Percentiles rank a stretch among this genome's conserved stretches.
These are phyloP conservation scores for Oryza officinalis DNA, from an alignment of 176 grass and related monocot genomes.

Conservation along the genomic window DNA sequence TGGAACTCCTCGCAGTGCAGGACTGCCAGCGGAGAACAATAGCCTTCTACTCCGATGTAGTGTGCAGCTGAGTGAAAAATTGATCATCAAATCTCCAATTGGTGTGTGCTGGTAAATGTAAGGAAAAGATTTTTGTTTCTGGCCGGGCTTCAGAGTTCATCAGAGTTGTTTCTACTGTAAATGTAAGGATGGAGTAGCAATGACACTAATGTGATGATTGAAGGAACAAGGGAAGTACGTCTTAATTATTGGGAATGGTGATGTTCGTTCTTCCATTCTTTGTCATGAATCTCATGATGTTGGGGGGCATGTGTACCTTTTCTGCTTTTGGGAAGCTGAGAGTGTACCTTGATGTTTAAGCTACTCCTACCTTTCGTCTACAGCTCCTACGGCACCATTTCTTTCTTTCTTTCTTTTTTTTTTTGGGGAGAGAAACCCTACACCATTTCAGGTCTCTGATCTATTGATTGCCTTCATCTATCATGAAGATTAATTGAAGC, in stretches of 20 bases:
- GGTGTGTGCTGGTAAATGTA: neutral
- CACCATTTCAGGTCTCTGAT: neutral
- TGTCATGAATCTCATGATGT: neutral
- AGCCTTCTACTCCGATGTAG: constrained; percentile 87
- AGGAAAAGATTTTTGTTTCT: neutral
- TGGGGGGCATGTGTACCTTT: neutral
- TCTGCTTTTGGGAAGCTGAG: too few species aligned
- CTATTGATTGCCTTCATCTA: neutral
- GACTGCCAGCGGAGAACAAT: constrained; percentile 93
- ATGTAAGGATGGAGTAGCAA: neutral
- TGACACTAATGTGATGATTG: neutral
- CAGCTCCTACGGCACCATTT: neutral
- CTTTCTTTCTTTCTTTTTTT: neutral
- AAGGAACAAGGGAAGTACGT: neutral
- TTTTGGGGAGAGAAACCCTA: neutral
- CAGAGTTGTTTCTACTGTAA: neutral
- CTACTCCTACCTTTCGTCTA: neutral
- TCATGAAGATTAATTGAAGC: neutral
- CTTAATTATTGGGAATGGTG: neutral
- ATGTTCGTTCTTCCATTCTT: neutral
- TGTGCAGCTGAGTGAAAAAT: constrained; percentile 61
- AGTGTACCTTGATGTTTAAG: neutral
- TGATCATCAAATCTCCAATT: neutral
- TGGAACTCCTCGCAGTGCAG: constrained; percentile 73
- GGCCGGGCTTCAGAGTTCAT: neutral